Evolutionary conservation across 2,329 filamentous ascomycete species (phyloP).

Genomic region (Fusarium metavorans): DNA sequence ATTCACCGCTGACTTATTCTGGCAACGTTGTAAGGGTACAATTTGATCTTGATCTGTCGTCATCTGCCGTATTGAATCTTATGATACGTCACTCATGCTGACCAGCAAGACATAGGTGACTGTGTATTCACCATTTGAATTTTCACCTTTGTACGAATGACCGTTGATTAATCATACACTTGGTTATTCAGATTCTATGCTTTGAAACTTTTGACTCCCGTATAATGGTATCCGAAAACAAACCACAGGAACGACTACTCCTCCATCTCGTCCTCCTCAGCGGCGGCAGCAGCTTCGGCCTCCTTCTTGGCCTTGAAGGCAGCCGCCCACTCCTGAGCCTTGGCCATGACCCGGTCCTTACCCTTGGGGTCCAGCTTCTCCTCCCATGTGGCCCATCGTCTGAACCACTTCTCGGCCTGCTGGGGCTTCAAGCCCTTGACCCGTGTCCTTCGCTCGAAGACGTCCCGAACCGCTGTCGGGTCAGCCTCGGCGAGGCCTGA

Average conservation of each 20-base stretch:
- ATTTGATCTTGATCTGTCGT: background rate
- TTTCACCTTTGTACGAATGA: background rate
- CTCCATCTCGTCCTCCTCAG: conserved; percentile 53
- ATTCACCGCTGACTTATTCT: background rate
- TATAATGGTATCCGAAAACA: conserved; percentile 41
- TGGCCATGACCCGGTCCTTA: conserved; percentile 76
- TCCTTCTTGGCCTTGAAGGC: conserved; percentile 60
- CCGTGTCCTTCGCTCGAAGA: conserved; percentile 85
- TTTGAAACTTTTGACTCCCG: conserved; percentile 39
- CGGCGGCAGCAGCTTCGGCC: conserved; percentile 48
- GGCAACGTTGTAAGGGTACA: background rate
- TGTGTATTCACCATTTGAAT: background rate
- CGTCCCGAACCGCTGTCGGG: conserved; percentile 70
- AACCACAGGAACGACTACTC: conserved; percentile 18
- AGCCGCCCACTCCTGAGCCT: conserved; percentile 78
- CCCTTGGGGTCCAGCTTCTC: conserved; percentile 75
- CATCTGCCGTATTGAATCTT: background rate
- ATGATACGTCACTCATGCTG: background rate
- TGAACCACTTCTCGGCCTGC: conserved; percentile 89
- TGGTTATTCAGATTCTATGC: conserved; percentile 24
- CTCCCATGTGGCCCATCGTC: conserved; percentile 92
- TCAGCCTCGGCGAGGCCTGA: conserved; percentile 70
- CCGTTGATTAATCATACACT: background rate
- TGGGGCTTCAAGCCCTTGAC: conserved; percentile 81
- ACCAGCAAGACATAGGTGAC: background rate